phyloP scores from a whole-genome alignment of 345 rosid species.

The Raphanus raphanistrum region DNA sequence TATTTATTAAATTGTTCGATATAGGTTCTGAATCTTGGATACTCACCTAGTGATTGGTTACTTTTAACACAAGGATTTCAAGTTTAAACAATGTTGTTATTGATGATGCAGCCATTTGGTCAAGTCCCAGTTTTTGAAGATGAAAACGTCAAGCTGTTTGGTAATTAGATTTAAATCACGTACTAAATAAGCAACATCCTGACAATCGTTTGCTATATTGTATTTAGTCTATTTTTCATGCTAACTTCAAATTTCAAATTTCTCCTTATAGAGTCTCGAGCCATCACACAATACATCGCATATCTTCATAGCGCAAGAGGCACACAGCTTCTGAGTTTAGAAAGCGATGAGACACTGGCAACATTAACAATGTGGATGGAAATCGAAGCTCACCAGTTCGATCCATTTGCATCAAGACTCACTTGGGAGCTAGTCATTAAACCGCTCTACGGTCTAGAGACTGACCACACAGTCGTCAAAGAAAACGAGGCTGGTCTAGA shows the following conservation, averaged over 20 bases:
- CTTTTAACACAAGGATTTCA: not conserved
- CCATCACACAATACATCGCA: conserved; percentile 41
- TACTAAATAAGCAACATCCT: not conserved
- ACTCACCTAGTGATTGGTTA: not conserved
- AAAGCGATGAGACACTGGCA: conserved; percentile 31
- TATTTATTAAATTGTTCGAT: not conserved
- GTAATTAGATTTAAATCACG: conserved; percentile 36
- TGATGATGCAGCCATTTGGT: conserved; percentile 50
- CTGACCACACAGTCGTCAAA: conserved; percentile 29
- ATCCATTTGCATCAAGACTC: conserved; percentile 38
- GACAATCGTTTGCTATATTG: not conserved
- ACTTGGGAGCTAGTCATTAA: conserved; percentile 33
- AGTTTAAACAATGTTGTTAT: not conserved
- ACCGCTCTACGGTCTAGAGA: conserved; percentile 27
- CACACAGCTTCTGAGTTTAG: conserved; percentile 28
- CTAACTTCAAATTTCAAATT: not conserved
- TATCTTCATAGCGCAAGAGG: conserved; percentile 37
- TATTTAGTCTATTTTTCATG: not conserved
- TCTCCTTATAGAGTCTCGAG: conserved; percentile 35
- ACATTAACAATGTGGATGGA: conserved; percentile 40
- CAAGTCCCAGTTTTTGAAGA: conserved; percentile 42
- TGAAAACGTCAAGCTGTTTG: conserved; percentile 59
- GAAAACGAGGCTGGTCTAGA: conserved; percentile 34
- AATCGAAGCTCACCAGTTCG: conserved; percentile 63
- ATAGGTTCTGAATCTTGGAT: not conserved